These are phyloP conservation scores for Phellopilus nigrolimitatus DNA, from an alignment of 1,284 basidiomycete species.

Conservation along the genomic window DNA sequence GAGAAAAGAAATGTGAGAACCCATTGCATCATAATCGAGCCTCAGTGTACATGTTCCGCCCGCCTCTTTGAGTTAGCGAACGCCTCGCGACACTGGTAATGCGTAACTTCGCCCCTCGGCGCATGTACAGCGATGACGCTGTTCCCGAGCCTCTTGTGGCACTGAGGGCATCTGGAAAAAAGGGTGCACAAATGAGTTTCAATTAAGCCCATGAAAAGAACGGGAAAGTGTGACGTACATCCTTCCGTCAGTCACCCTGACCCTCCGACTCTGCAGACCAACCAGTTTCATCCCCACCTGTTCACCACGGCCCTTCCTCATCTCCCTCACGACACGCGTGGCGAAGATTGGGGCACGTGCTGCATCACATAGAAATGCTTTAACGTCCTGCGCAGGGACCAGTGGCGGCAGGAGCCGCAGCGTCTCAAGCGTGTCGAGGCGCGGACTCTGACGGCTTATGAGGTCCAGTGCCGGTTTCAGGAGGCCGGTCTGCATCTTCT, in stretches of 20 bases:
- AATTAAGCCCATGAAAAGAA: neutral
- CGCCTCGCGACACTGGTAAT: constrained; percentile 87
- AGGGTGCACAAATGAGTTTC: constrained; percentile 1
- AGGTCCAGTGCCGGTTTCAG: constrained; percentile 79
- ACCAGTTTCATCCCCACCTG: constrained; percentile 71
- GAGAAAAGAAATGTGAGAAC: neutral
- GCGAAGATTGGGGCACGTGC: constrained; percentile 67
- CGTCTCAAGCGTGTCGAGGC: constrained; percentile 75
- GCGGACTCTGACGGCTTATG: constrained; percentile 77
- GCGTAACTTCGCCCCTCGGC: constrained; percentile 89
- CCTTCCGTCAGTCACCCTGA: constrained; percentile 88
- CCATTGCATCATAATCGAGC: neutral
- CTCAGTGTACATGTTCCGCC: constrained; percentile 16
- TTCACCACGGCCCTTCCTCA: constrained; percentile 68
- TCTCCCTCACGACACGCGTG: constrained; percentile 57
- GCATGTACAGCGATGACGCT: constrained; percentile 94
- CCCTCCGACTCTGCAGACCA: constrained; percentile 71
- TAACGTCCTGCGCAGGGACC: constrained; percentile 75
- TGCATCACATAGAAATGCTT: constrained; percentile 75
- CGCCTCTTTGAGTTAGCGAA: constrained; percentile 61
- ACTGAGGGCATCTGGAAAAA: constrained; percentile 79
- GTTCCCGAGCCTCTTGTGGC: constrained; percentile 90
- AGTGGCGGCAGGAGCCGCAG: constrained; percentile 86
- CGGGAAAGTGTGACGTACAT: constrained; percentile 54
- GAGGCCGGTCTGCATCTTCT: constrained; percentile 42